Percentiles rank a stretch among this genome's conserved stretches.
Evolutionary conservation across 306 rosid species (phyloP).

Genomic region (Cucurbita moschata): DNA sequence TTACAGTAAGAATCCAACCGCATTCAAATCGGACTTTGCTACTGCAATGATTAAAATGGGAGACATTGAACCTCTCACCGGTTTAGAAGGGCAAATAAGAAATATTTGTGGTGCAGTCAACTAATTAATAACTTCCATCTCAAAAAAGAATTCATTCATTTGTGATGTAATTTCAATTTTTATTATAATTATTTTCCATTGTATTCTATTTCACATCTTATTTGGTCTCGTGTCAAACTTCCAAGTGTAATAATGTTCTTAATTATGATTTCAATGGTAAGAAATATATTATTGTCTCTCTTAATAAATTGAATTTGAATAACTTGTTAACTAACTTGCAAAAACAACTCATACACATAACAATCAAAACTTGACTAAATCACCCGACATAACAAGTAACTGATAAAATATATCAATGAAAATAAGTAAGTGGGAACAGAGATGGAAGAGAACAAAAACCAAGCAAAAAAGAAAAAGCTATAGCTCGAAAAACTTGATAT

Average conservation of each 20-base stretch:
- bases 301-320: no score
- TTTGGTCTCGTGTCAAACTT: not conserved
- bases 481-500: no score
- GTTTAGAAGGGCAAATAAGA: constrained; percentile 14
- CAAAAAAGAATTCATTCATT: not conserved
- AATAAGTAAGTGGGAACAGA: no score
- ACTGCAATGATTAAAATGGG: constrained; percentile 22
- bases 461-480: no score
- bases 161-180: not conserved
- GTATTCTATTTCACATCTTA: not conserved
- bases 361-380: no score
- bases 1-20: constrained; percentile 5
- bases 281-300: no score
- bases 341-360: no score
- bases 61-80: constrained; percentile 9
- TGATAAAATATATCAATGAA: no score
- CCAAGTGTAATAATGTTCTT: not conserved
- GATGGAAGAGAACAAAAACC: no score
- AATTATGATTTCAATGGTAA: not conserved
- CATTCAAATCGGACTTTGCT: constrained; percentile 7
- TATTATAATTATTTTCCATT: not conserved
- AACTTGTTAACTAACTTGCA: no score
- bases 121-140: not conserved
- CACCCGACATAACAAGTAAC: no score
- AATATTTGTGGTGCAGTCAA: constrained; percentile 16